Evolutionary conservation across 106 monocot genomes (phyloP), one percentile per base, ranked within the genome.

Genomic region (Dendrobium catenatum): DNA sequence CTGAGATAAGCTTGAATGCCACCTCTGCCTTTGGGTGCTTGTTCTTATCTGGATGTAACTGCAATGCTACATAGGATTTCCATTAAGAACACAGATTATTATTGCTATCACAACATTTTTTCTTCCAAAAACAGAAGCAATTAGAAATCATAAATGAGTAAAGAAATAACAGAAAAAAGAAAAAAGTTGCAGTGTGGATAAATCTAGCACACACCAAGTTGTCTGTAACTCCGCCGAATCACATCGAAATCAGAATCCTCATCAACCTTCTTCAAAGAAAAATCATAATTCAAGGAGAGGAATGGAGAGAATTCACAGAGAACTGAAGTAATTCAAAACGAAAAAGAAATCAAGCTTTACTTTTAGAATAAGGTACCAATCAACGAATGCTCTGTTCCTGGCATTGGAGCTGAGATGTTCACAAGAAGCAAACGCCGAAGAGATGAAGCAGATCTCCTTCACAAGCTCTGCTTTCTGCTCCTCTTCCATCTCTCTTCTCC

Each of bases 11-110:
- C 59, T 94, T 96, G 87, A 96, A 96, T 42, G 96, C 96, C 33
- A 82, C 82, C 75, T 93, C 96, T 10, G 96, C 96, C 41, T 90
- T 91, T 15, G 89, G 91, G 80, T 94, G 86, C 43, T 76, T 82
- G 80, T 93, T 96, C 89, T 96, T 96, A 85, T 96, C 93, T 20
- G 96, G 96, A 64, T 96, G 96, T 77, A 96, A 85, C 78, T 86
- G 91, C 79, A 96, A 78, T 15, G 92, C 96, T 96, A 72, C 77
- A 64, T 6, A 61, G 16, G 40, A 72, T 59, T 58, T 42, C 26
- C 75, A 61, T 73, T 67, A 72, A 73, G 4, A 22, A 42, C 2
- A 76, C 4, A 18, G 24, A 59, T 18, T 26, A 46, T 37, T 26
- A 40, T 58, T 37, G 37, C 37, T 37, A 37, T 17, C 19, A 61